Evolutionary conservation across 78 protist genomes (phyloP), one percentile per base, ranked within the genome.

Genomic region (Dictyostelium discoideum): DNA sequence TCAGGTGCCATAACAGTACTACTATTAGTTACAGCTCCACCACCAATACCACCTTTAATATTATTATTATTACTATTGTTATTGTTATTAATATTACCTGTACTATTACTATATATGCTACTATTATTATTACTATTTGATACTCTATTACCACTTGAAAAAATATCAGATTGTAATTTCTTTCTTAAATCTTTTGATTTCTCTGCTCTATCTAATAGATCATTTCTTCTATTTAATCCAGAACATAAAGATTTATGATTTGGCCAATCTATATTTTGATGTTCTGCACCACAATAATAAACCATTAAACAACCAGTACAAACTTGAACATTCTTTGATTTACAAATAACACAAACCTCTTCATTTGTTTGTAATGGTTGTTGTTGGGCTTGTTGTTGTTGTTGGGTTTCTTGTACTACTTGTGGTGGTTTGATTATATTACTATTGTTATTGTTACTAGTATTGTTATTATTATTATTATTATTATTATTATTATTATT

Each of bases 291-390:
- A 76, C 92, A 86, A 50, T 86, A 86, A 44, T 86, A 86, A 13
- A 86, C 92, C 20, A n/a, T 26, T n/a, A 76, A 40, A 77, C 92
- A 86, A 20, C 92, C 92, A 13, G 92, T 86, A 44, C 92, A 86
- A 32, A 86, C 44, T 54, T 76, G 83, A 32, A 86, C 92, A 8
- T 86, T 24, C 20, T 63, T 86, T 14, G 92, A 86, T 24, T 54
- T 54, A 32, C 92, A 86, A 18, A 86, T 11, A 22, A 18, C 85
- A 86, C 92, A 86, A 6, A 74, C 48, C 5, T 74, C 81, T 44
- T 79, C 44, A 32, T 46, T 22, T 79, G 24, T 2, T 76, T 24
- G 50, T 32, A 40, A 26, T 11, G 40, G 39, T 69, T 26, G 77
- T 22, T 69, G 39, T 69, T 69, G 37, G n/a, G 22, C 4, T 7